A percentile compares a stretch with the other conserved stretches of the same genome.
These are phyloP conservation scores for Fusarium verrucosum DNA, from an alignment of 2,329 filamentous ascomycete genomes.

Conservation along the genomic window DNA sequence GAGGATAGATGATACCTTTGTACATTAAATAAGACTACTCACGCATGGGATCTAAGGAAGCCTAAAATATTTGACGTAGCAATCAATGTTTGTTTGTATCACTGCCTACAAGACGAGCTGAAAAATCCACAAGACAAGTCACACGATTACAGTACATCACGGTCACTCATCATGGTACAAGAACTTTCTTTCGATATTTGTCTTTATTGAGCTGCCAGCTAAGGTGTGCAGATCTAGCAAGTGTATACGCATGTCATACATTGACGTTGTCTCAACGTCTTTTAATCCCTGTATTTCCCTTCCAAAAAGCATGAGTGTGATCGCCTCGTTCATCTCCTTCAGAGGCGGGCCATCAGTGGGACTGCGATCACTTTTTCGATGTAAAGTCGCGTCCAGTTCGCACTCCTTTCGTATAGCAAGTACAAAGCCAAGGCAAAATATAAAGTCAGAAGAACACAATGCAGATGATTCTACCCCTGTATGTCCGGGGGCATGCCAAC, in stretches of 20 bases:
- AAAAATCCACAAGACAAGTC: not conserved
- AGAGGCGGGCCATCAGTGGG: not conserved
- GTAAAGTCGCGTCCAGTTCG: not conserved
- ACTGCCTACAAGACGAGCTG: not conserved
- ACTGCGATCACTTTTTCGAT: not conserved
- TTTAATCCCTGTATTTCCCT: constrained; percentile 3
- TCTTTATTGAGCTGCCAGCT: constrained; percentile 9
- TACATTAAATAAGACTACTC: constrained; percentile 34
- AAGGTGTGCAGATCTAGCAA: constrained; percentile 7
- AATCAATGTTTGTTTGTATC: not conserved
- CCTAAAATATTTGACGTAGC: not conserved
- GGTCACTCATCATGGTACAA: not conserved
- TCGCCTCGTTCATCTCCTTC: not conserved
- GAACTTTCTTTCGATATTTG: not conserved
- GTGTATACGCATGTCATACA: constrained; percentile 11
- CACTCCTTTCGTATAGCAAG: constrained; percentile 2
- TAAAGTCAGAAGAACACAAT: constrained; percentile 9
- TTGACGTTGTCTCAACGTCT: not conserved
- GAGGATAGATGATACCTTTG: constrained; percentile 43
- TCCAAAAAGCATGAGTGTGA: constrained; percentile 5
- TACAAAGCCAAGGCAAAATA: constrained; percentile 10
- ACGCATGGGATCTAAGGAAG: constrained; percentile 2
- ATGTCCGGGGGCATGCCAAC: constrained; percentile 21
- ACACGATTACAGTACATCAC: not conserved
- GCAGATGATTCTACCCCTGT: constrained; percentile 13